Percentiles rank a stretch among this genome's conserved stretches.
phyloP scores from a whole-genome alignment of 1,284 basidiomycete species.

The Cystobasidiaceae sp. region DNA sequence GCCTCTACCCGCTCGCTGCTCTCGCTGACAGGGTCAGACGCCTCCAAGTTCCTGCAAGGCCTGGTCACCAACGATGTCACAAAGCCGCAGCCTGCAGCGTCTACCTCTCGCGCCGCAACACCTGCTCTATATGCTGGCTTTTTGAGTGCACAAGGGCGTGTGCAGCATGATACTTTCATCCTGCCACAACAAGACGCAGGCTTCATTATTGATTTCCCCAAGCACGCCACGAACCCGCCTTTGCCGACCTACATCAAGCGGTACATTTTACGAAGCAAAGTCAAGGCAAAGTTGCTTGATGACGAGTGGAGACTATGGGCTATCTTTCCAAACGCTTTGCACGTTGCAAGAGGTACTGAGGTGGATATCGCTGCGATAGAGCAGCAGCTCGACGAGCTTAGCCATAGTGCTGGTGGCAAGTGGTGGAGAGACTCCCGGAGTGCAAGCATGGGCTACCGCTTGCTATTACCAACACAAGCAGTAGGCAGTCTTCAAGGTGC shows the following conservation, averaged over 20 bases:
- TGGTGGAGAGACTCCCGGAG: slow-evolving; percentile 27
- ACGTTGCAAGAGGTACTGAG: not conserved
- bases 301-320: slow-evolving; percentile 26
- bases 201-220: slow-evolving; percentile 67
- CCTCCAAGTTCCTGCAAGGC: slow-evolving; percentile 81
- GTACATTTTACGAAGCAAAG: slow-evolving; percentile 83
- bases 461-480: slow-evolving; percentile 7
- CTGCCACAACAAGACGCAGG: slow-evolving; percentile 52
- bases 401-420: slow-evolving; percentile 2
- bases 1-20: slow-evolving; percentile 51
- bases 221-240: slow-evolving; percentile 52
- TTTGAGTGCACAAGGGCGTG: slow-evolving; percentile 86
- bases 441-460: slow-evolving; percentile 16
- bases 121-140: slow-evolving; percentile 70
- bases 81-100: slow-evolving; percentile 25
- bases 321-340: slow-evolving; percentile 19
- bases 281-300: slow-evolving; percentile 51
- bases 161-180: slow-evolving; percentile 81
- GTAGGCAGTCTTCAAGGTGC: not conserved
- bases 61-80: slow-evolving; percentile 60
- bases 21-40: slow-evolving; percentile 73
- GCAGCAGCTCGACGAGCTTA: not conserved
- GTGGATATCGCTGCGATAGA: not conserved
- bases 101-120: slow-evolving; percentile 42
- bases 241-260: slow-evolving; percentile 67